These are phyloP conservation scores for Aspergillus floridensis DNA, from an alignment of 2,329 filamentous ascomycete species.

Conservation along the genomic window DNA sequence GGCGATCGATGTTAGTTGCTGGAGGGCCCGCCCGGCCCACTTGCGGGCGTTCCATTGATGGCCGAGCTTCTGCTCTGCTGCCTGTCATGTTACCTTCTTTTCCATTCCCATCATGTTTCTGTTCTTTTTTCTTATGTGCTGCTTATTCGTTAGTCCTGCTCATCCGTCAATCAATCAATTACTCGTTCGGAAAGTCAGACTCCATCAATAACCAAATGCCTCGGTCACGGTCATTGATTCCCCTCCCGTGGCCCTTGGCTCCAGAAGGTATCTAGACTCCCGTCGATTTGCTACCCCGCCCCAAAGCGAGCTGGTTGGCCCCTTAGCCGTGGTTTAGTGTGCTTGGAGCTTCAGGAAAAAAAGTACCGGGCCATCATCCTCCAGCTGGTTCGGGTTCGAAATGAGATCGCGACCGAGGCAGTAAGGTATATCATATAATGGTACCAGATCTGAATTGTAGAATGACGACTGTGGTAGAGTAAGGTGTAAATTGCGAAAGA, in stretches of 20 bases:
- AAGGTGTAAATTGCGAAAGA: not conserved
- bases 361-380: slow-evolving; percentile 2
- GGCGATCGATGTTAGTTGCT: slow-evolving; percentile 13
- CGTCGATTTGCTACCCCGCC: slow-evolving; percentile 19
- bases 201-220: not conserved
- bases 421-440: not conserved
- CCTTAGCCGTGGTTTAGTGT: slow-evolving; percentile 7
- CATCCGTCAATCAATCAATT: not conserved
- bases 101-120: not conserved
- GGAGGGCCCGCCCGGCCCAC: slow-evolving; percentile 21
- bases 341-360: not conserved
- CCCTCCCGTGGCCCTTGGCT: slow-evolving; percentile 14
- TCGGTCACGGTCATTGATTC: not conserved
- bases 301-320: slow-evolving; percentile 8
- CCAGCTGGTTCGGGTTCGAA: not conserved
- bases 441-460: not conserved
- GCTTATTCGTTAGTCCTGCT: not conserved
- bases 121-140: not conserved
- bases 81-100: slow-evolving; percentile 22
- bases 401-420: not conserved
- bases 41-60: slow-evolving; percentile 18
- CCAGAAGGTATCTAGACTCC: slow-evolving; percentile 18
- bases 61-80: slow-evolving; percentile 12
- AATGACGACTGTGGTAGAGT: not conserved
- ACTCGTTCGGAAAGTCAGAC: no score